Conservation (phyloP, 2,329 filamentous ascomycete genomes). For the Teratosphaeria viscida region DNA sequence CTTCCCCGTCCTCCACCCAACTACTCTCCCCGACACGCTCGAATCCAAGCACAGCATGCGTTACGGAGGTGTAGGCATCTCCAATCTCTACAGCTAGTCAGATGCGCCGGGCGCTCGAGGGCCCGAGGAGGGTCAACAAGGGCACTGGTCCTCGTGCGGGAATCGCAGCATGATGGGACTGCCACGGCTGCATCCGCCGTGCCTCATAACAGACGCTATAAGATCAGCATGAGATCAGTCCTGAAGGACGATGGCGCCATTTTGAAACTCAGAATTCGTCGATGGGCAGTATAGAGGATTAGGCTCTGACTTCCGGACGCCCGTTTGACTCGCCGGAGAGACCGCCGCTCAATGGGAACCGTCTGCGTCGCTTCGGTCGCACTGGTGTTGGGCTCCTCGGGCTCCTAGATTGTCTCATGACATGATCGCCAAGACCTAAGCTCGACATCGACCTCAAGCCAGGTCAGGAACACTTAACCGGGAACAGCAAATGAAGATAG, state of each 20-base stretch:
- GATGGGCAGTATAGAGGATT: neutral
- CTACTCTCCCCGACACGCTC: neutral
- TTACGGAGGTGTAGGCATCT: too few relatives aligned
- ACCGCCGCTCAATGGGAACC: neutral
- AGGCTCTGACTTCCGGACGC: neutral
- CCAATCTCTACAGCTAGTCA: neutral
- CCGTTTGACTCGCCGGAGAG: neutral
- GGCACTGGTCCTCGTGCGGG: neutral
- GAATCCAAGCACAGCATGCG: neutral
- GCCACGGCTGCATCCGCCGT: neutral
- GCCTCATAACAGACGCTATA: neutral
- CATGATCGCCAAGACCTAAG: neutral
- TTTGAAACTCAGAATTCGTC: neutral
- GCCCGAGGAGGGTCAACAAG: neutral
- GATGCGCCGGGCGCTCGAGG: neutral
- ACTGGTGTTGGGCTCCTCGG: neutral
- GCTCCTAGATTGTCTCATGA: neutral
- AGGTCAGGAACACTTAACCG: neutral
- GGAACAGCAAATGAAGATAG: neutral
- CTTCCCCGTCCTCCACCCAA: neutral
- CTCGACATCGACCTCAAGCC: neutral
- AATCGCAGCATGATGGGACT: neutral
- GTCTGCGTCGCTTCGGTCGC: neutral
- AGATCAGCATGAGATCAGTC: neutral
- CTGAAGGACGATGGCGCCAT: neutral